Conservation (phyloP, 371 early-diverging fungal species). For the Mortierella sp. region DNA sequence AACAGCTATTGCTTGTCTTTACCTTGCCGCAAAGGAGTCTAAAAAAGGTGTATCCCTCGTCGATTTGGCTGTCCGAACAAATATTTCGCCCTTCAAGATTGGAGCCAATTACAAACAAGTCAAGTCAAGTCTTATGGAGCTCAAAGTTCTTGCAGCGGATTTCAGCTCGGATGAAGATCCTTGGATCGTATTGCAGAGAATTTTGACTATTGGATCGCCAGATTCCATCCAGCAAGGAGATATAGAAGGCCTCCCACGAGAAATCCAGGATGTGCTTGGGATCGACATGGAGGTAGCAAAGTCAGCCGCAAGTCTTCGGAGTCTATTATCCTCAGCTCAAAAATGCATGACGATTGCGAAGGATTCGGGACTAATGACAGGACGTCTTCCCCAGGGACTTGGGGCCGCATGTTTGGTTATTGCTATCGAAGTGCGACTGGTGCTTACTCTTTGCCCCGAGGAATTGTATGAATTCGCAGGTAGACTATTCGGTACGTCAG, state of each 20-base stretch:
- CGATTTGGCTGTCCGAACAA: conserved; percentile 20
- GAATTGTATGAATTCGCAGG: conserved; percentile 19
- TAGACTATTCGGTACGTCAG: background rate
- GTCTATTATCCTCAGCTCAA: conserved; percentile 18
- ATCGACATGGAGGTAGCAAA: background rate
- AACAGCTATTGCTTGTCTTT: conserved; percentile 37
- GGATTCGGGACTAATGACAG: conserved; percentile 29
- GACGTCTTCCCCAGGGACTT: conserved; percentile 9
- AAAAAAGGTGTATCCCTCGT: conserved; percentile 14
- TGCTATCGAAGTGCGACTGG: conserved; percentile 24
- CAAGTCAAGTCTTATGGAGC: conserved; percentile 7
- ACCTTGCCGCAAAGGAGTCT: conserved; percentile 34
- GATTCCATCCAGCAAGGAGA: conserved; percentile 17
- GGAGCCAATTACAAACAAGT: conserved; percentile 26
- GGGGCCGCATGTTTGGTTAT: conserved; percentile 33
- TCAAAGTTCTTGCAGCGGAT: background rate
- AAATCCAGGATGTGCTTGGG: conserved; percentile 15
- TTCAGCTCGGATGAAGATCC: conserved; percentile 28
- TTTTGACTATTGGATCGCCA: conserved; percentile 21
- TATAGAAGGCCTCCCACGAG: conserved; percentile 10
- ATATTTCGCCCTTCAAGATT: conserved; percentile 11
- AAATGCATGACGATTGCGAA: conserved; percentile 33
- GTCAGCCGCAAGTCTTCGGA: conserved; percentile 10
- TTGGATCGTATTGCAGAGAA: conserved; percentile 32
- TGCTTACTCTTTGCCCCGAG: conserved; percentile 6